Percentiles rank a stretch among this genome's conserved stretches.
These are phyloP conservation scores for Podila horticola DNA, from an alignment of 192 early-diverging fungal species.

Conservation along the genomic window DNA sequence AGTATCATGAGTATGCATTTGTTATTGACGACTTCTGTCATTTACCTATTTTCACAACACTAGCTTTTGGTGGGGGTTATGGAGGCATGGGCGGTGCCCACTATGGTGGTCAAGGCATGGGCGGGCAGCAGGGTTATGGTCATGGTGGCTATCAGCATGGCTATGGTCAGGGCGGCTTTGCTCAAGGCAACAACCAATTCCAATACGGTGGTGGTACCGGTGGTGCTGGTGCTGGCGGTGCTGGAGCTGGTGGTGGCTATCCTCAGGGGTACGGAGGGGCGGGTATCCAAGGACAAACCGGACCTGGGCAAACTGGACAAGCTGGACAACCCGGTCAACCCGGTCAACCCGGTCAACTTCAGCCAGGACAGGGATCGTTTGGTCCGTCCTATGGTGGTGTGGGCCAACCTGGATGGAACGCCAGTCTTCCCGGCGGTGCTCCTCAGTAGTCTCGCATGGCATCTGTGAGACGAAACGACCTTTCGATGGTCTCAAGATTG, in stretches of 20 bases:
- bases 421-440: slow-evolving; percentile 17
- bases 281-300: no score
- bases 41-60: not conserved
- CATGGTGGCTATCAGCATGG: slow-evolving; percentile 28
- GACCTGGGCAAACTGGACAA: no score
- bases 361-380: slow-evolving; percentile 11
- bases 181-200: slow-evolving; percentile 32
- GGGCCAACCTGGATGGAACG: slow-evolving; percentile 30
- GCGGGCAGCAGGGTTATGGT: slow-evolving; percentile 20
- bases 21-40: not conserved
- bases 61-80: slow-evolving; percentile 42
- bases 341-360: slow-evolving; percentile 14
- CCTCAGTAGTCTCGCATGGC: slow-evolving; percentile 15
- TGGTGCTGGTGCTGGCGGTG: slow-evolving; percentile 21
- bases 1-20: not conserved
- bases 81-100: slow-evolving; percentile 36
- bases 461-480: not conserved
- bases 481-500: not conserved
- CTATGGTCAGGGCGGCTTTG: slow-evolving; percentile 19
- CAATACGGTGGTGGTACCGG: slow-evolving; percentile 22
- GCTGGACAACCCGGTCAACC: not conserved
- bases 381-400: slow-evolving; percentile 3
- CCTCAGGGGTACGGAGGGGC: no score
- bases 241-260: not conserved
- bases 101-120: slow-evolving; percentile 24